Evolutionary conservation across 768 basidiomycete genomes (phyloP).

Genomic region (Hericium rajendrae): DNA sequence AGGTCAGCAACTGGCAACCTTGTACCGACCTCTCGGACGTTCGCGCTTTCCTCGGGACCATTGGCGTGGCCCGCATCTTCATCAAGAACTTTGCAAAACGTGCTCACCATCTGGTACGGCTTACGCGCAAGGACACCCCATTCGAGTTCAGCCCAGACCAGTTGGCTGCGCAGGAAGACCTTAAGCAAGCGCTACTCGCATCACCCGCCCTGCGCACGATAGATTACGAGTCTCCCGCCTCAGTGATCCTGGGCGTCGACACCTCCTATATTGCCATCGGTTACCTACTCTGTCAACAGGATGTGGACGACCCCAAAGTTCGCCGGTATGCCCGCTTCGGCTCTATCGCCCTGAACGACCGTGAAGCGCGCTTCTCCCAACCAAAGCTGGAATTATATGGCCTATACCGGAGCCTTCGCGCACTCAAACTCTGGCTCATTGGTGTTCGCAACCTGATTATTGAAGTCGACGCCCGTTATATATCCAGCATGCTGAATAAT

Average conservation of each 20-base stretch:
- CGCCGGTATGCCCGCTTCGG: slow-evolving; percentile 24
- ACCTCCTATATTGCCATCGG: slow-evolving; percentile 18
- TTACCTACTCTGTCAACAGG: slow-evolving; percentile 20
- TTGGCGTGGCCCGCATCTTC: slow-evolving; percentile 14
- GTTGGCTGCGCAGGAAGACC: slow-evolving; percentile 6
- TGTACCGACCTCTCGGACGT: slow-evolving; percentile 15
- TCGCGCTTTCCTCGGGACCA: slow-evolving; percentile 18
- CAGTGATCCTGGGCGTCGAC: slow-evolving; percentile 18
- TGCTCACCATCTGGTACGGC: slow-evolving; percentile 10
- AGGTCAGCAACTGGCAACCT: slow-evolving; percentile 18
- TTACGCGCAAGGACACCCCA: slow-evolving; percentile 15
- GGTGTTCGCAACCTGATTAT: too few species aligned
- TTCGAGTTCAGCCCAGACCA: slow-evolving; percentile 14
- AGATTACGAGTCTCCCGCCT: slow-evolving; percentile 14
- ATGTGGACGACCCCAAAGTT: slow-evolving; percentile 5
- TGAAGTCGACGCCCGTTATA: too few species aligned
- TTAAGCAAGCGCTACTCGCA: slow-evolving; percentile 11
- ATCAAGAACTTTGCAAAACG: slow-evolving; percentile 17
- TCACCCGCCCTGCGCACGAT: not conserved
- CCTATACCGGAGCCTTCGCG: slow-evolving; percentile 9
- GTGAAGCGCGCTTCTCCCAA: slow-evolving; percentile 15
- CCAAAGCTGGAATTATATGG: slow-evolving; percentile 22
- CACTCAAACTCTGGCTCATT: not conserved
- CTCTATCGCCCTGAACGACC: slow-evolving; percentile 27
- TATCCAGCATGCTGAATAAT: too few species aligned